A percentile compares a stretch with the other conserved stretches of the same genome.
phyloP scores from a whole-genome alignment of 257 asterid genomes.

The Przewalskia tangutica region DNA sequence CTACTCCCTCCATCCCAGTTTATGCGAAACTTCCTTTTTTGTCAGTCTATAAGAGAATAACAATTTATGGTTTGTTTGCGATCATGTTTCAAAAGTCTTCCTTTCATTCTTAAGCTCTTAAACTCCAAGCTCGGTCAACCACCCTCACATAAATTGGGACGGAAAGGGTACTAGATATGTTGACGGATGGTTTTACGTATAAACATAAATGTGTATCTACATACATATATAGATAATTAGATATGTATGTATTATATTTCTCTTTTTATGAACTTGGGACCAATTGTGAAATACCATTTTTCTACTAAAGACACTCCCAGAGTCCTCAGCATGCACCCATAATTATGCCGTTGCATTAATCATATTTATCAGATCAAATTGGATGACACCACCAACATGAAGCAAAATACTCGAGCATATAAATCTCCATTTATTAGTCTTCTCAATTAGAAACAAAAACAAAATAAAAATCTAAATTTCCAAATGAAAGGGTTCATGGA shows the following conservation, averaged over 20 bases:
- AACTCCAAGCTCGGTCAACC: not conserved
- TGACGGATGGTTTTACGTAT: not conserved
- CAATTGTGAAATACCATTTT: not conserved
- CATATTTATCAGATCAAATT: not conserved
- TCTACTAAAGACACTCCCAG: not conserved
- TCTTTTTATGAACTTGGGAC: not conserved
- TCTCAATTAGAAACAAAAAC: not conserved
- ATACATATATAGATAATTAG: not conserved
- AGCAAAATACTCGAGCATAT: not conserved
- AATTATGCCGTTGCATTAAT: not conserved
- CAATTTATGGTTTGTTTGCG: no score
- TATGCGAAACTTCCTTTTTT: not conserved
- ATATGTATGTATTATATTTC: not conserved
- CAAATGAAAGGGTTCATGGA: not conserved
- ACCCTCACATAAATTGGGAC: not conserved
- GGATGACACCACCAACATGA: not conserved
- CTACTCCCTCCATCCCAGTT: not conserved
- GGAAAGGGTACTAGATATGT: not conserved
- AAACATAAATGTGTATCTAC: not conserved
- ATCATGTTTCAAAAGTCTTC: not conserved
- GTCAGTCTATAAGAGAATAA: not conserved
- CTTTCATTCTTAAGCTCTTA: not conserved
- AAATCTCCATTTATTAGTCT: not conserved
- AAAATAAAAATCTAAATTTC: not conserved
- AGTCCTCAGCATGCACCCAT: not conserved